Conservation (phyloP, 768 basidiomycete species). For the Lactifluus pinguis region DNA sequence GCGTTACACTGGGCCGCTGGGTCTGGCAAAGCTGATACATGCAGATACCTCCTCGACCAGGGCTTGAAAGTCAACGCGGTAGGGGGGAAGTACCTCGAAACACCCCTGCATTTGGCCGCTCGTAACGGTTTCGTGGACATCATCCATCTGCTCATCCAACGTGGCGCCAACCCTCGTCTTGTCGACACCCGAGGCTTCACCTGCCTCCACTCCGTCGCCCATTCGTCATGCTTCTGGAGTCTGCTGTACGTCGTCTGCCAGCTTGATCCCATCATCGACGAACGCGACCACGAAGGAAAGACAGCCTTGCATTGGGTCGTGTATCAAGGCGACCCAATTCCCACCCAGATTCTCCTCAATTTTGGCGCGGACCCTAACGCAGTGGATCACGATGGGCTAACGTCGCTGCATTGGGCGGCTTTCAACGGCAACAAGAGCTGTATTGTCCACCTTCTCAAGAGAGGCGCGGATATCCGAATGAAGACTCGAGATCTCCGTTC, state of each 20-base stretch:
- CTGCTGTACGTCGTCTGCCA: slow-evolving; percentile 85
- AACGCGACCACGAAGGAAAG: slow-evolving; percentile 80
- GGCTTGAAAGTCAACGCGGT: slow-evolving; percentile 90
- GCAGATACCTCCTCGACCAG: slow-evolving; percentile 76
- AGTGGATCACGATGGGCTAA: slow-evolving; percentile 69
- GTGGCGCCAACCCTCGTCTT: slow-evolving; percentile 87
- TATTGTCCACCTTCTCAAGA: slow-evolving; percentile 74
- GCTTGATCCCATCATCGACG: slow-evolving; percentile 74
- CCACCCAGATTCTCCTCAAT: slow-evolving; percentile 78
- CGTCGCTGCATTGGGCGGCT: slow-evolving; percentile 90
- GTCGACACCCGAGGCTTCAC: slow-evolving; percentile 91
- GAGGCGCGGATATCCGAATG: slow-evolving; percentile 71
- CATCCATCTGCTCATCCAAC: slow-evolving; percentile 79
- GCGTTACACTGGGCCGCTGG: slow-evolving; percentile 97
- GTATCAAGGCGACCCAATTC: slow-evolving; percentile 92
- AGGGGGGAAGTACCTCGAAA: slow-evolving; percentile 86
- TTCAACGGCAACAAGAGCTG: slow-evolving; percentile 80
- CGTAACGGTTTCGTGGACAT: slow-evolving; percentile 94
- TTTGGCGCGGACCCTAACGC: slow-evolving; percentile 74
- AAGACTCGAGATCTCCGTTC: slow-evolving; percentile 78
- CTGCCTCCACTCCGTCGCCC: slow-evolving; percentile 84
- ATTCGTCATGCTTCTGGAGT: slow-evolving; percentile 89
- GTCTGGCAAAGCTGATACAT: slow-evolving; percentile 82
- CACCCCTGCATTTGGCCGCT: slow-evolving; percentile 96
- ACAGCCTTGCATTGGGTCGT: slow-evolving; percentile 97